Evolutionary conservation across 768 basidiomycete species (phyloP), one percentile per base, ranked within the genome.

Genomic region (Suillus tomentosus): DNA sequence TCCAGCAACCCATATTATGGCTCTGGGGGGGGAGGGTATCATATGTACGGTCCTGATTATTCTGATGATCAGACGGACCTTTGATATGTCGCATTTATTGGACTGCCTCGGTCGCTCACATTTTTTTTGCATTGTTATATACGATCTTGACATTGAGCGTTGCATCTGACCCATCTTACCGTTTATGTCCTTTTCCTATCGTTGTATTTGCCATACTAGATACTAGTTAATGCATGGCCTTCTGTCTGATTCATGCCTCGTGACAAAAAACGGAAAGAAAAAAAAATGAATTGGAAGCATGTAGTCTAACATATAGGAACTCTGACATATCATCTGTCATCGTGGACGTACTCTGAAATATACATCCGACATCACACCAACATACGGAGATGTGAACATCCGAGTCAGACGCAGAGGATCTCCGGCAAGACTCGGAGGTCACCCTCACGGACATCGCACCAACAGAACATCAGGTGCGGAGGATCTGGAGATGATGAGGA

Each of bases 401-500:
- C 1, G 37, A 9, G 37, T 37, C 11, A n/a, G n/a, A 19, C 22
- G 45, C 19, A 47, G 45, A 47, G 45, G 45, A 47, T 47, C 45
- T 47, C 27, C 3, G 27, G 45, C 10, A 47, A 27, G 27, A 27
- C 27, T 27, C 27, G 27, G 45, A 47, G 45, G 45, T 47, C 19
- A 47, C 45, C n/a, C 45, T 47, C 45, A n/a, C 1, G 19, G 19
- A 45, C 19, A 45, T 45, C 19, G 19, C 43, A 45, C 19, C 45
- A 0, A 47, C 45, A 47, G 19, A 6, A 22, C 45, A 22, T 47
- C n/a, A 11, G 1, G 1, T 47, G 45, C 10, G 10, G 45, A 47
- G 45, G n/a, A 47, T 22, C 45, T 47, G n/a, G 45, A 47, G 45
- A 47, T 47, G n/a, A 47, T n/a, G 45, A 47, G 45, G 45, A 47